A percentile compares a stretch with the other conserved stretches of the same genome.
Conservation (phyloP, 257 asterid genomes). For the Penstemon davidsonii region DNA sequence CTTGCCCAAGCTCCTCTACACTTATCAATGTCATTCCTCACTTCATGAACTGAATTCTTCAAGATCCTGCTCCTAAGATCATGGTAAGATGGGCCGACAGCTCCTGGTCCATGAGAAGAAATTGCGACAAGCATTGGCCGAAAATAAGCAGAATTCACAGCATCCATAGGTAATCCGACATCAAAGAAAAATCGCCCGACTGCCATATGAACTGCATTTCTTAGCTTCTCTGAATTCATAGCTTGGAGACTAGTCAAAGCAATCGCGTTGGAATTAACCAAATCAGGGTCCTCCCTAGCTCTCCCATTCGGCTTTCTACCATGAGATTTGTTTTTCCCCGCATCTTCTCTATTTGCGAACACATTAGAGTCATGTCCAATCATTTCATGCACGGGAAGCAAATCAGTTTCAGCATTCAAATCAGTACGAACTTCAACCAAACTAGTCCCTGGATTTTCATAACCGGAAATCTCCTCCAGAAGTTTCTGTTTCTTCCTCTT, state of each 20-base stretch:
- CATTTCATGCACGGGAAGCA: constrained; percentile 7
- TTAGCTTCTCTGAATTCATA: constrained; percentile 41
- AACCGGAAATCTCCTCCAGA: not conserved
- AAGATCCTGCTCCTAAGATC: constrained; percentile 79
- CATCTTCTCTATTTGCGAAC: constrained; percentile 44
- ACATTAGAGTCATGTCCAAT: not conserved
- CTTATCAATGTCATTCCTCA: constrained; percentile 58
- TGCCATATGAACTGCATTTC: constrained; percentile 72
- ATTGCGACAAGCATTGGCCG: constrained; percentile 88
- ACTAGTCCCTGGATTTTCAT: constrained; percentile 12
- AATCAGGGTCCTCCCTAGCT: constrained; percentile 51
- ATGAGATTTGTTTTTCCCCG: constrained; percentile 33
- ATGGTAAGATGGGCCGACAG: constrained; percentile 68
- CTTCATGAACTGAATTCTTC: constrained; percentile 71
- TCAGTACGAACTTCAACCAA: constrained; percentile 5
- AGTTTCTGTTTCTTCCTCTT: not conserved
- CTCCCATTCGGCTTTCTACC: constrained; percentile 73
- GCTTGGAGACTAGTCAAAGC: constrained; percentile 38
- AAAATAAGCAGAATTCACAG: constrained; percentile 79
- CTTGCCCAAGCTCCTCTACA: constrained; percentile 60
- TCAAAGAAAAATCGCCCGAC: constrained; percentile 77
- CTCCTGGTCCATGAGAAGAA: constrained; percentile 61
- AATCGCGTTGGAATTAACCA: constrained; percentile 35
- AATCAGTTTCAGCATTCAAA: not conserved
- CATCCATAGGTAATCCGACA: constrained; percentile 69